Evolutionary conservation across 176 grass and related monocot genomes (phyloP).

Genomic region (Pontederia paniculata): DNA sequence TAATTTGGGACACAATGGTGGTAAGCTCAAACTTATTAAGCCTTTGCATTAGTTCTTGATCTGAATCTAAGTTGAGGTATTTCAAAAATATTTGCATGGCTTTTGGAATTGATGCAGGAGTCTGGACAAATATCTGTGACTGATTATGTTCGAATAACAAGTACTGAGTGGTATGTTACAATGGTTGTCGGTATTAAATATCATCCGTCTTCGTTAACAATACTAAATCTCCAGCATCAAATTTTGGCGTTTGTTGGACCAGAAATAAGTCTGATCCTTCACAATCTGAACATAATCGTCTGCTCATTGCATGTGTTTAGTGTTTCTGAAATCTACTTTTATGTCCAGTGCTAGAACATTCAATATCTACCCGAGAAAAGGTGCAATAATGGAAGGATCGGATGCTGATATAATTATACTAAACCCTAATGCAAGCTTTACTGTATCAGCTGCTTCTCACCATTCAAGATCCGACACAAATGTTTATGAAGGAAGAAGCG

Average conservation of each 20-base stretch:
- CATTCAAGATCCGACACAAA: conserved; percentile 84
- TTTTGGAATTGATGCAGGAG: conserved; percentile 37
- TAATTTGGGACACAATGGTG: conserved; percentile 94
- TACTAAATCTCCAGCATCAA: too few species aligned
- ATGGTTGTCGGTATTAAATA: too few species aligned
- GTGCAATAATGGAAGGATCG: conserved; percentile 82
- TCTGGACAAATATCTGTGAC: conserved; percentile 65
- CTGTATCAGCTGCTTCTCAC: conserved; percentile 43
- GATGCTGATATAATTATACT: conserved; percentile 87
- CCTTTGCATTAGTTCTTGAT: neutral
- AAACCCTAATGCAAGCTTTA: conserved; percentile 64
- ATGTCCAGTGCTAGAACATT: conserved; percentile 72
- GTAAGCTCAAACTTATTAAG: conserved; percentile 35
- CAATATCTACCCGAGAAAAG: conserved; percentile 86
- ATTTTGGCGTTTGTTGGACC: too few species aligned
- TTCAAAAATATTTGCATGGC: conserved; percentile 17
- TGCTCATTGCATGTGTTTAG: neutral
- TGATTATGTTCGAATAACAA: conserved; percentile 81
- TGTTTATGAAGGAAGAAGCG: conserved; percentile 63
- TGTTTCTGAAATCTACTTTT: neutral
- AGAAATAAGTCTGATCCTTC: neutral
- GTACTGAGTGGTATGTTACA: conserved; percentile 64
- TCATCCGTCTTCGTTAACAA: too few species aligned
- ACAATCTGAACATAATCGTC: neutral
- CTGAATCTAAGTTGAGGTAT: conserved; percentile 6